Base-by-base conservation (phyloP, 176 grass and related monocot species). In the Ananas comosus region DNA sequence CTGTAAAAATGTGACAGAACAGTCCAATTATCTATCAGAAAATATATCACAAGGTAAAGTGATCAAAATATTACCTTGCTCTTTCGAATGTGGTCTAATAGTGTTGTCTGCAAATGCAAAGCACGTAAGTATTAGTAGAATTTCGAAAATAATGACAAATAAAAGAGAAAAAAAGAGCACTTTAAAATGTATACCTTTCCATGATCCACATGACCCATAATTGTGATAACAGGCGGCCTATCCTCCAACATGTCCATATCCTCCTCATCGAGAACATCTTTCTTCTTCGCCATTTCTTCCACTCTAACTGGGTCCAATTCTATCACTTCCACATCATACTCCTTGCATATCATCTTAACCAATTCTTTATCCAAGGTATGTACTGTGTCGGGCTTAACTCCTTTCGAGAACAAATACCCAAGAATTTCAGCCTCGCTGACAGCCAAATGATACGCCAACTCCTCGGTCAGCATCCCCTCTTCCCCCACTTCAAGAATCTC, bases 191-290 rank as follows among this genome's bases (percentile, higher is more conserved):
- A 76, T 86, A 97, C 93, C 89, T 97, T 97, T 51, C 93, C 93
- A 58, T 97, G 93, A 87, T 97, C 93, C 14, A 97, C 93, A 78
- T 97, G 93, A 28, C 93, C 93, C 93, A 97, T 97, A 51, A 97
- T 97, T 70, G 93, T 97, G 73, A 97, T 88, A 85, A 97, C 88
- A 56, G 93, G 93, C 51, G 89, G 89, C 58, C 93, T 81, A n/a
- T 67, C 64, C 86, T 97, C 89, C 74, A 97, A 64, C 66, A 74
- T 85, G 52, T 87, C 89, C 59, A 97, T 83, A 81, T 97, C 93
- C 68, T 97, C 83, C 56, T 85, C 93, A 58, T 97, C 93, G 56
- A 97, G 78, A 66, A 97, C 77, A 50, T 92, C 89, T 54, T 81
- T 89, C 77, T 97, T 96, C 84, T 89, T 97, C 66, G 93, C 89